A percentile compares a stretch with the other conserved stretches of the same genome.
Conservation (phyloP, 2,329 filamentous ascomycete genomes). For the Cryphonectria carpinicola region DNA sequence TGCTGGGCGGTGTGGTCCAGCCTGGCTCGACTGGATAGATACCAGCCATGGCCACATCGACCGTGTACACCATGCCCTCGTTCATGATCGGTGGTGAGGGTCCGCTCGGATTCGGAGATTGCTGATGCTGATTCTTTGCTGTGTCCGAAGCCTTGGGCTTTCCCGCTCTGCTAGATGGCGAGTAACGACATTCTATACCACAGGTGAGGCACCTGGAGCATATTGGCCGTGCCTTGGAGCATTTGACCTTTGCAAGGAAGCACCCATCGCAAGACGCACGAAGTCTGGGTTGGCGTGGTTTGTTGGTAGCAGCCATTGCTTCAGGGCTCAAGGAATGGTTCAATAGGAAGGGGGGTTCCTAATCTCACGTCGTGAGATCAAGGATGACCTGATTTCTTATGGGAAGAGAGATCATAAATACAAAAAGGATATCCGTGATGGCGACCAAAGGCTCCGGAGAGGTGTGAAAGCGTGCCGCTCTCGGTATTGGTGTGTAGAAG, state of each 20-base stretch:
- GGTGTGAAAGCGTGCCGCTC: not conserved
- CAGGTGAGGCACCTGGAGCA: constrained; percentile 56
- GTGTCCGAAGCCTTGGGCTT: constrained; percentile 50
- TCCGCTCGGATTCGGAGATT: constrained; percentile 30
- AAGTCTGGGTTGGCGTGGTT: constrained; percentile 46
- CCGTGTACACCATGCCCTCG: constrained; percentile 38
- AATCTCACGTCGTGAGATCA: not conserved
- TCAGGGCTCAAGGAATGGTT: not conserved
- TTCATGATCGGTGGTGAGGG: constrained; percentile 34
- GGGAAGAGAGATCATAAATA: not conserved
- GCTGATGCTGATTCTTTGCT: constrained; percentile 30
- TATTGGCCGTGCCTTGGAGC: constrained; percentile 56
- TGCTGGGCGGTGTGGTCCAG: constrained; percentile 45
- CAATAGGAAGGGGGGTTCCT: not conserved
- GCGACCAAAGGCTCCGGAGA: not conserved
- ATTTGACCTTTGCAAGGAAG: constrained; percentile 61
- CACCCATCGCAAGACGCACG: constrained; percentile 58
- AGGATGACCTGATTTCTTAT: not conserved
- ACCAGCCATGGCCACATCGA: constrained; percentile 35
- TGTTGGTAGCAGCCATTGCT: constrained; percentile 35
- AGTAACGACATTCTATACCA: constrained; percentile 56
- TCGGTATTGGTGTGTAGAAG: not conserved
- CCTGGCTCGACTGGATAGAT: constrained; percentile 44
- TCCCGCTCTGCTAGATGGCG: constrained; percentile 54
- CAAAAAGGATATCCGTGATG: not conserved